Evolutionary conservation across 179 eudicot genomes (phyloP).

Genomic region (Silene coronaria): DNA sequence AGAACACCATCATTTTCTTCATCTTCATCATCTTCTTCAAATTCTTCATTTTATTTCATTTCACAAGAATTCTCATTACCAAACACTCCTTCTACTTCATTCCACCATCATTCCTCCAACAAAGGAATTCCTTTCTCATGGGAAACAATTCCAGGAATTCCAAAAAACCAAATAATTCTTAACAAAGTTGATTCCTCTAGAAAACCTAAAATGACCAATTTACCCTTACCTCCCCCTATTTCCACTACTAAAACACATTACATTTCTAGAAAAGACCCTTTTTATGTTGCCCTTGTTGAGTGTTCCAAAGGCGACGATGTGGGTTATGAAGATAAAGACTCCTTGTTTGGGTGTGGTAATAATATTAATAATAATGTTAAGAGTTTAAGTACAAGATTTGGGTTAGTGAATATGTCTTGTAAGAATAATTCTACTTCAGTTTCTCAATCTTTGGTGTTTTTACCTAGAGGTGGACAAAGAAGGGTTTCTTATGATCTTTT

Average conservation of each 20-base stretch:
- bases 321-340: slow-evolving; percentile 9
- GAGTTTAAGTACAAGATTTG: slow-evolving; percentile 41
- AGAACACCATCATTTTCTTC: slow-evolving; percentile 32
- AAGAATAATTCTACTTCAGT: slow-evolving; percentile 46
- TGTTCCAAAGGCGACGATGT: slow-evolving; percentile 45
- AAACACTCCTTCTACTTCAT: slow-evolving; percentile 26
- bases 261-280: slow-evolving; percentile 38
- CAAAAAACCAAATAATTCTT: slow-evolving; percentile 32
- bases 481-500: slow-evolving; percentile 25
- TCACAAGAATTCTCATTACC: slow-evolving; percentile 28
- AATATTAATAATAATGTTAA: slow-evolving; percentile 24
- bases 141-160: slow-evolving; percentile 71
- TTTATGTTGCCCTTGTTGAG: slow-evolving; percentile 51
- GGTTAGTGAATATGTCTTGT: slow-evolving; percentile 53
- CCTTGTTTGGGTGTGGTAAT: neutral
- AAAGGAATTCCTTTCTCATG: slow-evolving; percentile 57
- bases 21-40: slow-evolving; percentile 15
- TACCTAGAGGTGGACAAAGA: slow-evolving; percentile 36
- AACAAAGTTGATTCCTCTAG: slow-evolving; percentile 24
- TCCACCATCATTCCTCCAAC: neutral
- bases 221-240: slow-evolving; percentile 56
- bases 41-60: slow-evolving; percentile 20
- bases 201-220: slow-evolving; percentile 10
- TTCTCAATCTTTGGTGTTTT: slow-evolving; percentile 47
- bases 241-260: slow-evolving; percentile 17